Evolutionary conservation across 257 asterid species (phyloP).

Genomic region (Scutellaria barbata): DNA sequence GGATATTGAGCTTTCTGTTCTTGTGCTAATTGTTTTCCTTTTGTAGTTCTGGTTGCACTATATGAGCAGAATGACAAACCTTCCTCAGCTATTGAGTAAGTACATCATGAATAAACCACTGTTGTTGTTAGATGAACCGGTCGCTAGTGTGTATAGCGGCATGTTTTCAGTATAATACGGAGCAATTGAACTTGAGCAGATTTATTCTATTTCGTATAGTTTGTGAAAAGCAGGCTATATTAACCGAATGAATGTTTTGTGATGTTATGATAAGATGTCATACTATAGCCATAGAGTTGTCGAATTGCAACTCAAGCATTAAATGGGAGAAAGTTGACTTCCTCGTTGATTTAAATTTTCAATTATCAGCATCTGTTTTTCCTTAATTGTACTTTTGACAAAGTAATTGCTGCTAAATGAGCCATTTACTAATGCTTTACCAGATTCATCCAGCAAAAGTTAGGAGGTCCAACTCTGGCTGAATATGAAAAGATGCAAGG

Average conservation of each 20-base stretch:
- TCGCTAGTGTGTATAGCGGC: neutral
- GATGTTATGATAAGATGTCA: conserved; percentile 7
- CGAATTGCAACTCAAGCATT: neutral
- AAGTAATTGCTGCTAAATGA: conserved; percentile 12
- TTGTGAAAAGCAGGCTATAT: neutral
- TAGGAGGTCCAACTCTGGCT: conserved; percentile 83
- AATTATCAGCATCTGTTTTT: conserved; percentile 12
- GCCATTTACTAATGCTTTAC: conserved; percentile 19
- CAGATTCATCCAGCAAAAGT: conserved; percentile 89
- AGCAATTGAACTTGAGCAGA: conserved; percentile 17
- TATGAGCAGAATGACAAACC: conserved; percentile 96
- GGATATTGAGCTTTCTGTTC: conserved; percentile 22
- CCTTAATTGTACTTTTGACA: neutral
- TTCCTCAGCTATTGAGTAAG: conserved; percentile 90
- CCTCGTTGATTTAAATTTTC: conserved; percentile 4
- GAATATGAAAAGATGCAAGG: conserved; percentile 87
- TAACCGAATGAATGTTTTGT: neutral
- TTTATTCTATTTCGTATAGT: neutral
- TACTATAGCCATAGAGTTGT: neutral
- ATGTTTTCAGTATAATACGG: conserved; percentile 16
- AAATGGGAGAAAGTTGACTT: conserved; percentile 13
- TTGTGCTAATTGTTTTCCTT: conserved; percentile 21
- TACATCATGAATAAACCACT: conserved; percentile 22
- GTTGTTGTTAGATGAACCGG: conserved; percentile 15
- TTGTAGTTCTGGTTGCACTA: conserved; percentile 81